phyloP scores from a whole-genome alignment of 2,329 filamentous ascomycete species.

The Pyrenochaeta sp. region DNA sequence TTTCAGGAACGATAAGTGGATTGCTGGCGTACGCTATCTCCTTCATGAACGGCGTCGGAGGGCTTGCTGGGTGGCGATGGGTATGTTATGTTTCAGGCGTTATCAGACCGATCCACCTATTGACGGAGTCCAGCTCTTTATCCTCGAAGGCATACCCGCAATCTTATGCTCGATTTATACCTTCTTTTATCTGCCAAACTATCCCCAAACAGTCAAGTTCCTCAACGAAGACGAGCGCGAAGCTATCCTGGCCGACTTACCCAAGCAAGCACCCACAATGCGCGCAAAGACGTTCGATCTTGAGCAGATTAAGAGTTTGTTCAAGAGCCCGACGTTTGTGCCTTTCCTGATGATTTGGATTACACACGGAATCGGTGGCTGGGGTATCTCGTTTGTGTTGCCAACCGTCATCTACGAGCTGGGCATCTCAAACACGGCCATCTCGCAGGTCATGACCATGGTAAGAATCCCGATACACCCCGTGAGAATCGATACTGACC shows the following conservation, averaged over 20 bases:
- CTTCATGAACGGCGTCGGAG: constrained; percentile 66
- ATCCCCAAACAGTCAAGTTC: constrained; percentile 27
- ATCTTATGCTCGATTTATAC: constrained; percentile 24
- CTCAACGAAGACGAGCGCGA: constrained; percentile 25
- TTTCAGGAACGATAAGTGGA: constrained; percentile 66
- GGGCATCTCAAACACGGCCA: constrained; percentile 27
- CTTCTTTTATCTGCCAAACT: constrained; percentile 32
- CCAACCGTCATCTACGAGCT: constrained; percentile 33
- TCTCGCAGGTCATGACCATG: constrained; percentile 35
- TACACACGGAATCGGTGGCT: constrained; percentile 32
- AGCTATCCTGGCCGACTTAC: constrained; percentile 25
- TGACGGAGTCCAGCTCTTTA: constrained; percentile 23
- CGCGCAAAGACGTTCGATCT: constrained; percentile 32
- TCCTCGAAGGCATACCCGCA: constrained; percentile 31
- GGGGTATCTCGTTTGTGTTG: constrained; percentile 34
- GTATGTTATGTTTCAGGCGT: constrained; percentile 15
- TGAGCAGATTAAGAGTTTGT: constrained; percentile 23
- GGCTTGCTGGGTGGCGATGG: constrained; percentile 44
- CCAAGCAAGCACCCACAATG: constrained; percentile 33
- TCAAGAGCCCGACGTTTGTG: constrained; percentile 29
- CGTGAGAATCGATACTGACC: background rate
- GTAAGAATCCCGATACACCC: constrained; percentile 16
- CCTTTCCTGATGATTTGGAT: constrained; percentile 37
- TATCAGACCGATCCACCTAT: background rate
- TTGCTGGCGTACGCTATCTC: constrained; percentile 65